Percentiles rank a stretch among this genome's conserved stretches.
Conservation (phyloP, 345 rosid species). For the Aquilaria sinensis region DNA sequence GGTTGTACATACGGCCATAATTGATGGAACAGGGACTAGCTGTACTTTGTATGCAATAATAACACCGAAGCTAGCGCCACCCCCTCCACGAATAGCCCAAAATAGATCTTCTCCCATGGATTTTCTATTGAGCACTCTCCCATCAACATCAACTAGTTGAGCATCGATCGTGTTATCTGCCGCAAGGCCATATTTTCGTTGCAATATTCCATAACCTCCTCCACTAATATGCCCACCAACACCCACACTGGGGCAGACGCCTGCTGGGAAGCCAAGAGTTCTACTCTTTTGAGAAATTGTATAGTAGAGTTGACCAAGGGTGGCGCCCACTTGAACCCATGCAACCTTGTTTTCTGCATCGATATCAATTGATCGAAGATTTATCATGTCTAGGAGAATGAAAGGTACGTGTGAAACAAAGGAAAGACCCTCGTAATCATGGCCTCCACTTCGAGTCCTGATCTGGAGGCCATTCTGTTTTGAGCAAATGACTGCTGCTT, state of each 20-base stretch:
- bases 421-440: conserved; percentile 9
- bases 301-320: not conserved
- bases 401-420: not conserved
- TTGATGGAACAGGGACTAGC: not conserved
- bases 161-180: too few species aligned
- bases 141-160: too few species aligned
- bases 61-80: conserved; percentile 1
- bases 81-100: too few species aligned
- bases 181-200: too few species aligned
- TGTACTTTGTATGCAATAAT: not conserved
- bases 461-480: conserved; percentile 1
- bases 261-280: conserved; percentile 3
- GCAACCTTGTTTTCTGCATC: not conserved
- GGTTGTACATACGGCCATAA: not conserved
- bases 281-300: not conserved
- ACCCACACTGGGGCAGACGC: not conserved
- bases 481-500: conserved; percentile 3
- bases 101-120: too few species aligned
- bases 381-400: conserved; percentile 1
- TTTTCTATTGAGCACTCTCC: too few species aligned
- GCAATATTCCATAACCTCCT: too few species aligned
- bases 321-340: conserved; percentile 5
- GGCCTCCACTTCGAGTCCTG: conserved; percentile 8
- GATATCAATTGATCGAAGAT: not conserved
- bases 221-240: too few species aligned